Evolutionary conservation across 345 rosid genomes (phyloP).

Genomic region (Passiflora organensis): DNA sequence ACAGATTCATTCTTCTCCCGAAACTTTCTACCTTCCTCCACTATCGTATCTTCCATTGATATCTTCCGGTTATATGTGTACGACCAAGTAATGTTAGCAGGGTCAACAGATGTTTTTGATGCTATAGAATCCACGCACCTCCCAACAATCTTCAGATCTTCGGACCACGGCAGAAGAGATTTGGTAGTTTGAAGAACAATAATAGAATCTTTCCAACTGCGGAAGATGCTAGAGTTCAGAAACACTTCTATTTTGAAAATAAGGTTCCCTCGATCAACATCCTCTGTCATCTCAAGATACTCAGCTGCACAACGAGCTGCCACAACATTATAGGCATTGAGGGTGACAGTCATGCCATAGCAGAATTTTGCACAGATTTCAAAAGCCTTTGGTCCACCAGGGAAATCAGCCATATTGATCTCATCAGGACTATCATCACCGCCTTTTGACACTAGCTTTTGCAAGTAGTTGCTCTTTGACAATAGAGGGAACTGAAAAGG

Average conservation of each 20-base stretch:
- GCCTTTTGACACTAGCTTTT: constrained; percentile 47
- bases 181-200: constrained; percentile 81
- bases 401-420: constrained; percentile 54
- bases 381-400: constrained; percentile 85
- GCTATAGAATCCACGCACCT: constrained; percentile 86
- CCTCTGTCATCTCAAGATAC: constrained; percentile 91
- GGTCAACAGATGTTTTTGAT: constrained; percentile 70
- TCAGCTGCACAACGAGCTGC: constrained; percentile 88
- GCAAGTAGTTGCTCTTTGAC: constrained; percentile 76
- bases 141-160: constrained; percentile 74
- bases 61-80: constrained; percentile 77
- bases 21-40: constrained; percentile 37
- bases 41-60: constrained; percentile 42
- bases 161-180: constrained; percentile 82
- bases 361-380: constrained; percentile 96
- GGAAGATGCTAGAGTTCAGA: constrained; percentile 73
- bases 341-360: constrained; percentile 82
- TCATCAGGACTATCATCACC: constrained; percentile 52
- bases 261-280: constrained; percentile 71
- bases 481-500: constrained; percentile 79
- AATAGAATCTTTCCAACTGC: constrained; percentile 95
- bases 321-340: constrained; percentile 78
- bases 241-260: constrained; percentile 79
- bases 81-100: constrained; percentile 73
- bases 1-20: constrained; percentile 49